Base-by-base conservation (phyloP, 139 green algal species). In the Micractinium sp. region DNA sequence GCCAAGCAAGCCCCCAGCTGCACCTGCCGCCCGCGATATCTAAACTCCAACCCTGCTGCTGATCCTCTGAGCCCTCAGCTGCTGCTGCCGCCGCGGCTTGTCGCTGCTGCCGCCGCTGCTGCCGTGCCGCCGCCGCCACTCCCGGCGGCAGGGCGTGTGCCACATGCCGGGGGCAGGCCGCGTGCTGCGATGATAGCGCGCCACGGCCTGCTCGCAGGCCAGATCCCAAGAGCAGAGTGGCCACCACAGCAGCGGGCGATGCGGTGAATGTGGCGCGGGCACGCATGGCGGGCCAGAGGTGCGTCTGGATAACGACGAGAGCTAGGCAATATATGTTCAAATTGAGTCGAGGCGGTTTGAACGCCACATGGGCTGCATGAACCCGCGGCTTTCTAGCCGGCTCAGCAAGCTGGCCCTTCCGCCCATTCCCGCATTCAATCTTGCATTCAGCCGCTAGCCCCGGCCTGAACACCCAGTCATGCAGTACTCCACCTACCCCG, bases 1-100 rank as follows among this genome's bases (percentile, higher is more conserved):
- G 23, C 67, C 22, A 20, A 1, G n/a, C 38, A 47, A 23, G 27
- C 71, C 2, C 2, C 25, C 38, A 36, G 71, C 25, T 1, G 27
- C 36, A 87, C 82, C 66, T 87, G 83, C 83, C 67, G 67, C 83
- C 83, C 1, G 67, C 38, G 7, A 87, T 27, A 4, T 33, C 83
- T 15, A 87, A 38, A 38, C 41, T 87, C 83, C 83, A 87, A 2
- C 76, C 66, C 25, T 66, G 22, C 27, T 79, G 67, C 83, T 39
- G 27, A 35, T 80, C 33, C 14, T 39, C 67, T 29, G 41, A 20
- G 20, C 31, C 39, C 16, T 56, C 56, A 3, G 15, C n/a, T 15
- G n/a, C 60, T 29, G 39, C 18, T 19, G 38, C 56, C 38, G 27
- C 39, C 38, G 27, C 39, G 13, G n/a, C 73, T 16, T 5, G 38